phyloP scores from a whole-genome alignment of 345 rosid species.

The Eucalyptus sideroxylon region DNA sequence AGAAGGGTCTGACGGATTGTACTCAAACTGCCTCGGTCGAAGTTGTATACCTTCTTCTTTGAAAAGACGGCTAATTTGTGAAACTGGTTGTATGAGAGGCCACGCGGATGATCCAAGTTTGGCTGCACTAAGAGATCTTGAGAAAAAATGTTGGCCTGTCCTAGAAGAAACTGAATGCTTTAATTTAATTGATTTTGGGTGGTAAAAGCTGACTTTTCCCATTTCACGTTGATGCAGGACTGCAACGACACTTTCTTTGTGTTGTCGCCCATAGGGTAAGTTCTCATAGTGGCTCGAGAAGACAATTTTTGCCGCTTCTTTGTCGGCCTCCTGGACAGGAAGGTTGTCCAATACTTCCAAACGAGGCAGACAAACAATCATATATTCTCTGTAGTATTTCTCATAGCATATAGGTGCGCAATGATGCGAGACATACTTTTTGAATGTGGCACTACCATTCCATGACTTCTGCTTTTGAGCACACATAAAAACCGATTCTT shows the following conservation, averaged over 20 bases:
- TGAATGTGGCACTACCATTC: neutral
- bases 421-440: constrained; percentile 24
- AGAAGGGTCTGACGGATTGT: constrained; percentile 30
- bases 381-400: constrained; percentile 38
- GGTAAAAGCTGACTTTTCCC: constrained; percentile 8
- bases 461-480: neutral
- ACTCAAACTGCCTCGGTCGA: constrained; percentile 54
- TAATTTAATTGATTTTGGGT: constrained; percentile 12
- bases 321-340: constrained; percentile 15
- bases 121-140: constrained; percentile 36
- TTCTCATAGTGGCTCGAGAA: constrained; percentile 24
- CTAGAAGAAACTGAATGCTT: constrained; percentile 5
- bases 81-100: constrained; percentile 26
- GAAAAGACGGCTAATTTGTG: constrained; percentile 4
- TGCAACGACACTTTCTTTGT: constrained; percentile 17
- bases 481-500: neutral
- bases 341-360: constrained; percentile 36
- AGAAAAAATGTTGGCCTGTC: constrained; percentile 14
- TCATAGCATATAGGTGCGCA: constrained; percentile 44
- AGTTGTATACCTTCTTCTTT: constrained; percentile 23
- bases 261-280: constrained; percentile 24
- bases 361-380: constrained; percentile 31
- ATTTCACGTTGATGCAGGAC: constrained; percentile 34
- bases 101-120: constrained; percentile 29
- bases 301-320: constrained; percentile 15